Evolutionary conservation across 192 early-diverging fungal genomes (phyloP).

Genomic region (Coemansia javaensis): DNA sequence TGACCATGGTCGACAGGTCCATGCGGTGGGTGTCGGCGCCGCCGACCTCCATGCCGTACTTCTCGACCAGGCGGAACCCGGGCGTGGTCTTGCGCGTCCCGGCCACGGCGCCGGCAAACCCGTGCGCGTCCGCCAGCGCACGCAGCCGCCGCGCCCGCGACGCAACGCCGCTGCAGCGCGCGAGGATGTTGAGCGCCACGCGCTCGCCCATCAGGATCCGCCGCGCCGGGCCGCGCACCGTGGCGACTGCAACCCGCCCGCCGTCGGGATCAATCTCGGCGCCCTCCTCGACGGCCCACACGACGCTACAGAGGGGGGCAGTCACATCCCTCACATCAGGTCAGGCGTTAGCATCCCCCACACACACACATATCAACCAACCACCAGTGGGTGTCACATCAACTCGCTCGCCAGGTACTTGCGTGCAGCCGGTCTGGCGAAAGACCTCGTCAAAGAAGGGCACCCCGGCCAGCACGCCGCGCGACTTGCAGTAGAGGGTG

Average conservation of each 20-base stretch:
- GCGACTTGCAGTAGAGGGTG: constrained; percentile 80
- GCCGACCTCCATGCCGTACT: constrained; percentile 96
- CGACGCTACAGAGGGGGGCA: constrained; percentile 53
- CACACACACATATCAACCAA: too few relatives aligned
- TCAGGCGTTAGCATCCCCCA: too few relatives aligned
- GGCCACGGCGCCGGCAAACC: constrained; percentile 83
- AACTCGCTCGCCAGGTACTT: too few relatives aligned
- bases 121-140: constrained; percentile 61
- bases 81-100: constrained; percentile 98
- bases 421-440: constrained; percentile 82
- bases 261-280: constrained; percentile 67
- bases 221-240: constrained; percentile 77
- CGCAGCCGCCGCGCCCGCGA: constrained; percentile 51
- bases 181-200: constrained; percentile 89
- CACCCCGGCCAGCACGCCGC: constrained; percentile 86
- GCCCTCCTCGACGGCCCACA: constrained; percentile 83
- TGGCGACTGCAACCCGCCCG: constrained; percentile 58
- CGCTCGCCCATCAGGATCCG: constrained; percentile 89
- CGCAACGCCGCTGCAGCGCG: constrained; percentile 91
- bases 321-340: not conserved
- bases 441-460: constrained; percentile 98
- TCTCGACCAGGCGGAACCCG: constrained; percentile 95
- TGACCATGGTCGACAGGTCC: constrained; percentile 96
- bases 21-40: constrained; percentile 96
- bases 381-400: too few relatives aligned